Base-by-base conservation (phyloP, 768 basidiomycete genomes). In the Rhizopogon vesiculosus region DNA sequence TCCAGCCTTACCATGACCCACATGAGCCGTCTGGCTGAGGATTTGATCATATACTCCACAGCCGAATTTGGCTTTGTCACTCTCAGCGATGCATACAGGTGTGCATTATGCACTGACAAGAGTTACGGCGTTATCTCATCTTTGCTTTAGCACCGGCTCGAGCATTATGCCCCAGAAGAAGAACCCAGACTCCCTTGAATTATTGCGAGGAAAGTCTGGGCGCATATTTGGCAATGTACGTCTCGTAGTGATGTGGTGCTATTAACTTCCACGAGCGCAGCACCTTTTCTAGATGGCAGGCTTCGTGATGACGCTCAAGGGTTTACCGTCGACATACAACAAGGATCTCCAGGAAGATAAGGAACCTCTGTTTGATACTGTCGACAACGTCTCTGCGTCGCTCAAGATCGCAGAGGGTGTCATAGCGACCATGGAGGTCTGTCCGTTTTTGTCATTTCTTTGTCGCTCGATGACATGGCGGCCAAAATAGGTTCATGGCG, bases 131-230 rank as follows among this genome's bases (percentile, higher is more conserved):
- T 4, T 4, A 19, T 39, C 42, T 46, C 49, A 56, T 55, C 46
- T 16, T 18, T 38, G 18, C 18, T 48, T 42, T 29, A 98, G 94
- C 68, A 99, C 97, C 43, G 97, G 97, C 7, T 98, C 95, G 41
- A 98, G 95, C 62, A 98, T 99, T 68, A 99, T 99, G 97, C 97
- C 97, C 5, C 97, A 98, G 69, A 98, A 99, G 77, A 99, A 98
- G 75, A 98, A 98, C 66, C 92, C 95, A 0, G 97, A 98, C 69
- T 98, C 96, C 9, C 76, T 97, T 53, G 97, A 99, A 71, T 78
- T 99, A 19, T 77, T 99, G 56, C 86, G 97, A 55, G 97, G 97
- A 62, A 99, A 99, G 72, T 83, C 90, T 33, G 97, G 97, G 5
- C 86, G 97, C 28, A 80, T 96, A 19, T 96, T 98, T 72, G 97